A percentile compares a stretch with the other conserved stretches of the same genome.
Conservation (phyloP, 768 basidiomycete genomes). For the Royoungia palumana region DNA sequence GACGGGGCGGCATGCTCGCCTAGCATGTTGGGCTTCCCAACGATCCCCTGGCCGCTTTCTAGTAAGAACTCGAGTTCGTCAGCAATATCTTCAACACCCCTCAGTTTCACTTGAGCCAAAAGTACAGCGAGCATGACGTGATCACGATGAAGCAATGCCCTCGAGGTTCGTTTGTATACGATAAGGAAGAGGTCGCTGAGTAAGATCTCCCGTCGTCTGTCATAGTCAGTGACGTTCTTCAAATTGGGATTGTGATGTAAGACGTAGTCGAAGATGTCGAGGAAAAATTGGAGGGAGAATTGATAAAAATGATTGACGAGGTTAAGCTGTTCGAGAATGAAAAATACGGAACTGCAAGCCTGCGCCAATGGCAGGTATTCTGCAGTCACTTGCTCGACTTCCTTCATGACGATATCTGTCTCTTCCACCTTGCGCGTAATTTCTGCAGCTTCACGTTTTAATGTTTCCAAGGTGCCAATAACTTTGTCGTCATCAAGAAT, state of each 20-base stretch:
- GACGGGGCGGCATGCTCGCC: constrained; percentile 38
- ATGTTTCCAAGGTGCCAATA: constrained; percentile 90
- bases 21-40: constrained; percentile 33
- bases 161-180: constrained; percentile 84
- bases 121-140: constrained; percentile 88
- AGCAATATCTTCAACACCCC: constrained; percentile 70
- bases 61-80: constrained; percentile 92
- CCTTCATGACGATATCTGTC: constrained; percentile 92
- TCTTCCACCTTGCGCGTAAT: constrained; percentile 95
- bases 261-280: constrained; percentile 96
- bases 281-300: constrained; percentile 96
- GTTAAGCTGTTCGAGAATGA: constrained; percentile 92
- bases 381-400: constrained; percentile 92
- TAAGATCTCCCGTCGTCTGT: constrained; percentile 71
- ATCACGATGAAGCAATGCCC: constrained; percentile 86
- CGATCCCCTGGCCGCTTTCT: constrained; percentile 73
- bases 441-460: constrained; percentile 95
- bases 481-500: constrained; percentile 99
- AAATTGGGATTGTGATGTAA: constrained; percentile 91
- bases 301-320: constrained; percentile 97
- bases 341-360: constrained; percentile 95
- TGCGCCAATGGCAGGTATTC: constrained; percentile 94
- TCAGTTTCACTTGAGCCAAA: constrained; percentile 84
- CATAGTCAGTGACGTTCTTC: constrained; percentile 70
- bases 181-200: constrained; percentile 86